Conservation (phyloP, 805 yeast species). For the Teunomyces stri region DNA sequence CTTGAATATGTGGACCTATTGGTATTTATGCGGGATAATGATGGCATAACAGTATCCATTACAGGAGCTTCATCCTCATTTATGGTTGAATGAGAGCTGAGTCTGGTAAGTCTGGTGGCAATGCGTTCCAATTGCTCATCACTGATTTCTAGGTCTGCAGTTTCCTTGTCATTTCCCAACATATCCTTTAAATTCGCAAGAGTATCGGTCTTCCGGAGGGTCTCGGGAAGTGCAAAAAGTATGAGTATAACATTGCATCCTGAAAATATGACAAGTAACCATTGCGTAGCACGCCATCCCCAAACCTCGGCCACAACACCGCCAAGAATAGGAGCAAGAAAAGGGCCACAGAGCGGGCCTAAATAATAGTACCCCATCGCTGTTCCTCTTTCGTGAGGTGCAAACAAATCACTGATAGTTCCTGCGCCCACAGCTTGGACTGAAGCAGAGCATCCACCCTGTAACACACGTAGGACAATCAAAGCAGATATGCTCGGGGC, state of each 20-base stretch:
- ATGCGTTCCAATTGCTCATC: slow-evolving; percentile 26
- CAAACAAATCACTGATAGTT: slow-evolving; percentile 71
- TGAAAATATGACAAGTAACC: slow-evolving; percentile 72
- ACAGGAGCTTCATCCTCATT: slow-evolving; percentile 29
- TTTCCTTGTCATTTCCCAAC: slow-evolving; percentile 20
- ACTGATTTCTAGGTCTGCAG: not conserved
- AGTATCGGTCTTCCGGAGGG: slow-evolving; percentile 63
- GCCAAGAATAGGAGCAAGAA: slow-evolving; percentile 74
- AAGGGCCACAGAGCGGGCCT: slow-evolving; percentile 80
- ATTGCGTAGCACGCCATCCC: slow-evolving; percentile 90
- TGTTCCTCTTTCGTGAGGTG: slow-evolving; percentile 65
- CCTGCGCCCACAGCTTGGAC: slow-evolving; percentile 93
- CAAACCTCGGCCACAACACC: slow-evolving; percentile 68
- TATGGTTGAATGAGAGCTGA: slow-evolving; percentile 12
- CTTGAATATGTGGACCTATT: slow-evolving; percentile 31
- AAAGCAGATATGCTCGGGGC: slow-evolving; percentile 60
- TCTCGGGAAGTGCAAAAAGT: slow-evolving; percentile 70
- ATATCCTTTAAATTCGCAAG: slow-evolving; percentile 50
- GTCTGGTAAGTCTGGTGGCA: slow-evolving; percentile 30
- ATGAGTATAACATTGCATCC: slow-evolving; percentile 51
- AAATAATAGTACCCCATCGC: slow-evolving; percentile 80
- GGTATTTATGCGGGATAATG: slow-evolving; percentile 35
- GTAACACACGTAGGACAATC: slow-evolving; percentile 64
- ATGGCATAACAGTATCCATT: slow-evolving; percentile 40
- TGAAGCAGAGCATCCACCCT: slow-evolving; percentile 81